A percentile compares a stretch with the other conserved stretches of the same genome.
Conservation (phyloP, 2,329 filamentous ascomycete species). For the Xylaria sp. region DNA sequence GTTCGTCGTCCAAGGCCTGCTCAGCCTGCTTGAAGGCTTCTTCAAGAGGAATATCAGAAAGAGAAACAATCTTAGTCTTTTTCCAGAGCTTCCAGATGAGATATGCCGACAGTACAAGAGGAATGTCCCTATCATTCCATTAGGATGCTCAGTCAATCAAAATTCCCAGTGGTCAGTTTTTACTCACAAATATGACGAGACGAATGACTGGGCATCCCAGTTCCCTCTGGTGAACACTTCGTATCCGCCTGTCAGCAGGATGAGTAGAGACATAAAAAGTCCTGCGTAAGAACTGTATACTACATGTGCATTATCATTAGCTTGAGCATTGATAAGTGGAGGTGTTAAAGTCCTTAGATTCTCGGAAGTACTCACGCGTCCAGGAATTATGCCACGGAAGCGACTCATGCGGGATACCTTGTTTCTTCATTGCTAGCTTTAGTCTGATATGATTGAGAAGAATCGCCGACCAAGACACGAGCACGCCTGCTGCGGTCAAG, state of each 20-base stretch:
- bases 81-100: conserved; percentile 73
- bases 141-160: conserved; percentile 2
- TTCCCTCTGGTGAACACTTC: conserved; percentile 67
- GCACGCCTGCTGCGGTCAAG: conserved; percentile 68
- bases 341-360: not conserved
- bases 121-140: conserved; percentile 61
- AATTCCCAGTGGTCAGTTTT: not conserved
- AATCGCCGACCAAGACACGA: conserved; percentile 71
- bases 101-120: conserved; percentile 66
- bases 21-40: conserved; percentile 62
- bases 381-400: conserved; percentile 72
- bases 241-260: conserved; percentile 77
- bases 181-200: conserved; percentile 70
- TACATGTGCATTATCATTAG: conserved; percentile 42
- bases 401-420: conserved; percentile 59
- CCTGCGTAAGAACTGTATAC: conserved; percentile 69
- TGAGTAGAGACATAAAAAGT: conserved; percentile 68
- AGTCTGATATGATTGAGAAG: conserved; percentile 69
- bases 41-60: conserved; percentile 62
- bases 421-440: conserved; percentile 62
- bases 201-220: conserved; percentile 66
- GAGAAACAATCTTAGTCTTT: conserved; percentile 64
- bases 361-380: conserved; percentile 59
- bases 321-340: not conserved
- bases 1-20: conserved; percentile 48